phyloP scores from a whole-genome alignment of 805 yeast species.

The Scheffersomyces spartinae region DNA sequence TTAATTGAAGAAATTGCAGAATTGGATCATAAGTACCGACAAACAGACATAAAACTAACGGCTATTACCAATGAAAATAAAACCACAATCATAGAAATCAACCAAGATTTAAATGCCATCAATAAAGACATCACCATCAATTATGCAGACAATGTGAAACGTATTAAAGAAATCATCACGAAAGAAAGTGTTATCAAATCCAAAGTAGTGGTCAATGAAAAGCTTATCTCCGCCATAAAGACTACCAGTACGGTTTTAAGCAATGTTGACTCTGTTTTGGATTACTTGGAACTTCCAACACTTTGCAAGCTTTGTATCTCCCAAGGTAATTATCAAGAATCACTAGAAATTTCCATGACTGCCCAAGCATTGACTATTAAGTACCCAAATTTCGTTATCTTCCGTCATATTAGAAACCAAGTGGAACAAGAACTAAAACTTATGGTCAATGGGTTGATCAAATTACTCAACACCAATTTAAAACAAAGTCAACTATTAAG shows the following conservation, averaged over 20 bases:
- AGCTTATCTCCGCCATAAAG: constrained; percentile 10
- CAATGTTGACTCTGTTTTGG: constrained; percentile 63
- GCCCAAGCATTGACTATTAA: constrained; percentile 57
- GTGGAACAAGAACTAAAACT: constrained; percentile 44
- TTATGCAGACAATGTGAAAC: too few relatives aligned
- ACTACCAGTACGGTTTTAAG: constrained; percentile 30
- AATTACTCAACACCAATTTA: constrained; percentile 60
- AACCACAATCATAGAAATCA: constrained; percentile 33
- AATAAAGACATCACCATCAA: constrained; percentile 15
- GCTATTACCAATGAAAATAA: constrained; percentile 28
- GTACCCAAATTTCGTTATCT: constrained; percentile 48
- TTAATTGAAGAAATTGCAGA: constrained; percentile 67
- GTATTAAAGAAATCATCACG: too few relatives aligned
- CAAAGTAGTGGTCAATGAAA: constrained; percentile 15
- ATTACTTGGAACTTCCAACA: constrained; percentile 75
- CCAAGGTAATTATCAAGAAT: constrained; percentile 81
- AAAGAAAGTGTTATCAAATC: too few relatives aligned
- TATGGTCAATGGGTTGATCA: constrained; percentile 63
- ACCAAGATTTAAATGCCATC: constrained; percentile 23
- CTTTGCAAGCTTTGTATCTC: constrained; percentile 73
- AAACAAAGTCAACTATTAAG: constrained; percentile 73
- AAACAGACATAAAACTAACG: constrained; percentile 34
- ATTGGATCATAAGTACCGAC: constrained; percentile 43
- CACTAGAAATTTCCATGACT: constrained; percentile 72
- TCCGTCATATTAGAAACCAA: constrained; percentile 37